phyloP scores from a whole-genome alignment of 257 asterid species.

The Capsicum rhomboideum region DNA sequence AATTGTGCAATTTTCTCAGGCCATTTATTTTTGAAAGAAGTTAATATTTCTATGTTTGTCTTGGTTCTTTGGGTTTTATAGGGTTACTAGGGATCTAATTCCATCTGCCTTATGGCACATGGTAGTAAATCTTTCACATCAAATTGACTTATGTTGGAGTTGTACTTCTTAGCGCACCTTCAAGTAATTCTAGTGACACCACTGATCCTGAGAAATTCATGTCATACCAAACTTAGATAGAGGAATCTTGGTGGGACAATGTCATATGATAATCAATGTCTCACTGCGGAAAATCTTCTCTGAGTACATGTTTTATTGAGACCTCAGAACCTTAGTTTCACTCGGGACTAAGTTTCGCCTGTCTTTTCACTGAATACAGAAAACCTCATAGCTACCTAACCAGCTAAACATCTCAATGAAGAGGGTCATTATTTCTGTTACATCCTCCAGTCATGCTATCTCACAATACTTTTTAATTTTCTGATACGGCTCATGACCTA shows the following conservation, averaged over 20 bases:
- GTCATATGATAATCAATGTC: neutral
- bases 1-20: neutral
- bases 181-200: neutral
- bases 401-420: neutral
- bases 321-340: neutral
- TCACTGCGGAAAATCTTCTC: neutral
- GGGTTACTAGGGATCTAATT: neutral
- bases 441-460: neutral
- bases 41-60: neutral
- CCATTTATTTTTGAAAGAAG: neutral
- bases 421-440: neutral
- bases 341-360: neutral
- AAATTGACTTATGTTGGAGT: neutral
- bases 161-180: neutral
- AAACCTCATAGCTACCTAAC: neutral
- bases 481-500: neutral
- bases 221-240: neutral
- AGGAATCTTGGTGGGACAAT: neutral
- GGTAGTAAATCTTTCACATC: neutral
- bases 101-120: neutral
- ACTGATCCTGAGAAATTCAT: neutral
- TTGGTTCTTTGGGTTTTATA: neutral
- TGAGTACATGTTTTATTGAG: neutral
- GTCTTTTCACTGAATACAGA: neutral
- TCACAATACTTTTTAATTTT: neutral